These are phyloP conservation scores for Diaporthe nobilis DNA, from an alignment of 2,329 filamentous ascomycete genomes.

Conservation along the genomic window DNA sequence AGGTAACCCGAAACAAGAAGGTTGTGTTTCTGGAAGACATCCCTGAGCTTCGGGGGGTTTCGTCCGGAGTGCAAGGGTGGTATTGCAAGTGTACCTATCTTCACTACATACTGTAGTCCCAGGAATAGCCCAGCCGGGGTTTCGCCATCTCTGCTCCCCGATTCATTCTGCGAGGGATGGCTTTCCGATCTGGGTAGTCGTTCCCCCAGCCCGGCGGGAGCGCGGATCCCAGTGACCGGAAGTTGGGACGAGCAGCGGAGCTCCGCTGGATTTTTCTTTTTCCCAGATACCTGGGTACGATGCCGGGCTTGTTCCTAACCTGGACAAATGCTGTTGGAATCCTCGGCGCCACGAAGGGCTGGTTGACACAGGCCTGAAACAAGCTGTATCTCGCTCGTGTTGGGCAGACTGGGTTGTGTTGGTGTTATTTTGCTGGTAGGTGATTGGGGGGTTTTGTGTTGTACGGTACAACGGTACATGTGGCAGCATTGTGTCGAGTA, in stretches of 20 bases:
- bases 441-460: not conserved
- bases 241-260: slow-evolving; percentile 13
- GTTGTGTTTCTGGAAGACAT: slow-evolving; percentile 16
- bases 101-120: no score
- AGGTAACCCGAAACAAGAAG: slow-evolving; percentile 30
- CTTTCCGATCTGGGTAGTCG: not conserved
- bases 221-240: slow-evolving; percentile 3
- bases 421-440: not conserved
- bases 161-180: not conserved
- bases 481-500: slow-evolving; percentile 15
- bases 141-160: not conserved
- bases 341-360: slow-evolving; percentile 10
- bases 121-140: not conserved
- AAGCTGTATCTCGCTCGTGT: not conserved
- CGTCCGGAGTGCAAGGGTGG: not conserved
- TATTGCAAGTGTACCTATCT: not conserved
- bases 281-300: not conserved
- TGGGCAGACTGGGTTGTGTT: slow-evolving; percentile 1
- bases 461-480: slow-evolving; percentile 24
- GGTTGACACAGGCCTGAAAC: slow-evolving; percentile 35
- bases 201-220: not conserved
- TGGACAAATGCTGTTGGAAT: not conserved
- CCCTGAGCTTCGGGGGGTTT: not conserved
- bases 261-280: slow-evolving; percentile 6
- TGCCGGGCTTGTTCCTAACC: not conserved